Evolutionary conservation across 306 rosid genomes (phyloP), one percentile per base, ranked within the genome.

Genomic region (Cicer bijugum): DNA sequence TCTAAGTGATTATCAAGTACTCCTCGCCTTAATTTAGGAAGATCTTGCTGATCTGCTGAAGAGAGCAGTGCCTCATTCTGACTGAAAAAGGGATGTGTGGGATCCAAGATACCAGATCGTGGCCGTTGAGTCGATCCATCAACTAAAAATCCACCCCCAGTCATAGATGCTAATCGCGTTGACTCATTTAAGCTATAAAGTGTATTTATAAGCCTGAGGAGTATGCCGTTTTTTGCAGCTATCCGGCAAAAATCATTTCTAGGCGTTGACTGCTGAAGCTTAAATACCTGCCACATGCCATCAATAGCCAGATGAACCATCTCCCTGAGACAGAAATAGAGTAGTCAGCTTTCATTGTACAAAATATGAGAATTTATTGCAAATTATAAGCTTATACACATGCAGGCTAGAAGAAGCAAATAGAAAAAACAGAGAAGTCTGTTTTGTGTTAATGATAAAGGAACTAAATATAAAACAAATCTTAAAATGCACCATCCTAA

Each of bases 271-370:
- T 91, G 91, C 86, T 95, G 97, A 82, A 95, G 99, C 91, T 91
- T 91, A 82, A 95, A 95, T 75, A 95, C 92, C 78, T 95, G 99
- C 99, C 99, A 95, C 96, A 95, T 95, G 86, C 99, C 97, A 39
- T 95, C 99, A 88, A 95, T 95, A 78, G 99, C 97, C 76, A 95
- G 90, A 84, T 95, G 99, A 81, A 91, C 97, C 99, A 95, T 95
- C 80, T 91, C 99, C 93, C 99, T 95, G 86, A 77, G 67, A 78
- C 69, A 84, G 44, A 64, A 71, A 79, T 70, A 53, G 15, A 43
- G 69, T 50, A 60, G 79, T 76, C 76, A 79, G 80, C 44, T 66
- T 57, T 56, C 35, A 50, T 71, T 60, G 23, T 60, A 52, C 61
- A 59, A 77, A 70, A 20, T 50, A 69, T 63, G 63, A 50, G 10